Evolutionary conservation across 768 basidiomycete species (phyloP).

Genomic region (Boletus edulis): DNA sequence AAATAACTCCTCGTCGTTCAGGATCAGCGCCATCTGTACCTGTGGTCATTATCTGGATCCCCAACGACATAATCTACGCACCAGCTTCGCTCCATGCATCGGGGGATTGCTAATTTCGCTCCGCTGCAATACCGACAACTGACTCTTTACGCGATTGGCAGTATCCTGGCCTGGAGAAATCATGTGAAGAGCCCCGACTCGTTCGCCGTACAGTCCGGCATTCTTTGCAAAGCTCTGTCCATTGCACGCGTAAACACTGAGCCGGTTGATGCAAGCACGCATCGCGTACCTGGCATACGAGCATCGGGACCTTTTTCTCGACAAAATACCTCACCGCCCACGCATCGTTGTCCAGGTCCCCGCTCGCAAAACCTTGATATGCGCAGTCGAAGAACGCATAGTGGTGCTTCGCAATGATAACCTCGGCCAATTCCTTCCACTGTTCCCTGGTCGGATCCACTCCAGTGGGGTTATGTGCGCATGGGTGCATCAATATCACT

Average conservation of each 20-base stretch:
- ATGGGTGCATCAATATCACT: slow-evolving; percentile 88
- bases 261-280: background rate
- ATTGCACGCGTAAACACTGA: slow-evolving; percentile 8
- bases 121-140: slow-evolving; percentile 87
- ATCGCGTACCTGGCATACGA: slow-evolving; percentile 78
- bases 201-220: slow-evolving; percentile 92
- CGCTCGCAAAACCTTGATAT: slow-evolving; percentile 96
- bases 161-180: slow-evolving; percentile 63
- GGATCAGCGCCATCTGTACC: slow-evolving; percentile 69
- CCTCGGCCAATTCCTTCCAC: slow-evolving; percentile 75
- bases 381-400: slow-evolving; percentile 95
- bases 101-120: slow-evolving; percentile 97
- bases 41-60: background rate
- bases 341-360: slow-evolving; percentile 87
- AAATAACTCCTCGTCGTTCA: slow-evolving; percentile 73
- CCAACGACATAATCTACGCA: slow-evolving; percentile 35
- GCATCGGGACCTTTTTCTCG: slow-evolving; percentile 65
- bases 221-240: slow-evolving; percentile 94
- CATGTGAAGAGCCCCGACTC: slow-evolving; percentile 90
- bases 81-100: slow-evolving; percentile 85
- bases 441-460: slow-evolving; percentile 89
- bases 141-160: slow-evolving; percentile 74
- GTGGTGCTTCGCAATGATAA: slow-evolving; percentile 71
- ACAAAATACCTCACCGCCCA: slow-evolving; percentile 91
- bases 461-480: slow-evolving; percentile 96